A percentile compares a stretch with the other conserved stretches of the same genome.
Evolutionary conservation across 2,329 filamentous ascomycete genomes (phyloP).

Genomic region (Trichoderma hamatum): DNA sequence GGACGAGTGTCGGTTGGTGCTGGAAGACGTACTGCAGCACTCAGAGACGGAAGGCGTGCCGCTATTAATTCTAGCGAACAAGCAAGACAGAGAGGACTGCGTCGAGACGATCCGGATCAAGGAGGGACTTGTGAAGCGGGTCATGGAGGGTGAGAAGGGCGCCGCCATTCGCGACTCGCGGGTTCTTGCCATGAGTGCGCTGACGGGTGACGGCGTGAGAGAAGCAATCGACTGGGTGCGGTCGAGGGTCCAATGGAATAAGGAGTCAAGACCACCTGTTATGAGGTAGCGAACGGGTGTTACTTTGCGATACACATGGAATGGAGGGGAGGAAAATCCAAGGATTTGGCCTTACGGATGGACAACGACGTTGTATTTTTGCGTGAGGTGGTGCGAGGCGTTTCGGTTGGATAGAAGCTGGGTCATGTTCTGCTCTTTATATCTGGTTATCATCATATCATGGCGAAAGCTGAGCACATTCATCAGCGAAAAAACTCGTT

Average conservation of each 20-base stretch:
- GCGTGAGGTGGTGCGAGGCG: constrained; percentile 17
- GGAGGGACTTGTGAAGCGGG: constrained; percentile 90
- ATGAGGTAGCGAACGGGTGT: constrained; percentile 68
- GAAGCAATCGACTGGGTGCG: constrained; percentile 98
- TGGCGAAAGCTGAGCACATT: neutral
- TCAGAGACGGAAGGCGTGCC: constrained; percentile 90
- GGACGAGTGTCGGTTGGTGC: constrained; percentile 84
- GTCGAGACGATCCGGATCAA: constrained; percentile 97
- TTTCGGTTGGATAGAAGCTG: constrained; percentile 18
- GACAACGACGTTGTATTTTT: neutral
- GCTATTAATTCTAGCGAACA: constrained; percentile 90
- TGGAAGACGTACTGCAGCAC: constrained; percentile 87
- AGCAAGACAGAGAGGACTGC: constrained; percentile 96
- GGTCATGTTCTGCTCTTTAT: constrained; percentile 7
- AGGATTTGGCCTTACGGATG: neutral
- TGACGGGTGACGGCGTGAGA: constrained; percentile 82
- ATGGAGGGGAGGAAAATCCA: neutral
- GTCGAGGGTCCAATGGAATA: constrained; percentile 93
- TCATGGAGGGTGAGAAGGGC: constrained; percentile 93
- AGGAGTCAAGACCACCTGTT: constrained; percentile 85
- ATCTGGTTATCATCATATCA: constrained; percentile 13
- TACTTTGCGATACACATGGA: neutral
- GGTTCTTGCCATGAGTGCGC: constrained; percentile 87
- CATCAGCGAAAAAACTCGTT: constrained; percentile 16
- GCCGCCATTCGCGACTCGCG: constrained; percentile 84